A percentile compares a stretch with the other conserved stretches of the same genome.
These are phyloP conservation scores for Phytomonas francai DNA, from an alignment of 208 protist species.

Conservation along the genomic window DNA sequence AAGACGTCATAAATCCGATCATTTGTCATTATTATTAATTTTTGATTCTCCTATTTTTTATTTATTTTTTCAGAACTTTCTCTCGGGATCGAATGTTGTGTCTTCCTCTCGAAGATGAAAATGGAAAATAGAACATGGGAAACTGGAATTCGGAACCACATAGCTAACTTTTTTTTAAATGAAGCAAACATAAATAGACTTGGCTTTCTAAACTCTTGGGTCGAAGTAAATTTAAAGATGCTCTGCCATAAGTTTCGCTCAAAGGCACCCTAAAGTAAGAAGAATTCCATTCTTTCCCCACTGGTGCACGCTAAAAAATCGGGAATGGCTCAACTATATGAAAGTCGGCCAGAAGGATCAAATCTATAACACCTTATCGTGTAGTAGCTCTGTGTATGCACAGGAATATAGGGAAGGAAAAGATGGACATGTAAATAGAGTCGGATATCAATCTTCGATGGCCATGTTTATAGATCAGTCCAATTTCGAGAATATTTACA, in stretches of 20 bases:
- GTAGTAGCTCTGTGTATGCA: not conserved
- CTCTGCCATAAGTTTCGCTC: not conserved
- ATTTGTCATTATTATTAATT: conserved; percentile 47
- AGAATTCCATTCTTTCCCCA: not conserved
- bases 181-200: not conserved
- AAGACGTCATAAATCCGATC: conserved; percentile 86
- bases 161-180: not conserved
- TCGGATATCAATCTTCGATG: not conserved
- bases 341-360: not conserved
- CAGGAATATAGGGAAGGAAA: not conserved
- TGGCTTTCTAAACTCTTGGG: not conserved
- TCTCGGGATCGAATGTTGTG: not conserved
- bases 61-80: conserved; percentile 3
- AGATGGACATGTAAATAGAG: not conserved
- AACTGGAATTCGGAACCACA: not conserved
- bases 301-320: not conserved
- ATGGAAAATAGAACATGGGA: not conserved
- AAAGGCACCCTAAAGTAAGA: not conserved
- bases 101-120: not conserved
- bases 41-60: conserved; percentile 8
- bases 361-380: not conserved
- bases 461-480: not conserved
- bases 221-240: not conserved
- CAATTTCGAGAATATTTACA: no score
- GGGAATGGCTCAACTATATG: not conserved